Base-by-base conservation (phyloP, 169 alveolate genomes). In the Plasmodium blacklocki region DNA sequence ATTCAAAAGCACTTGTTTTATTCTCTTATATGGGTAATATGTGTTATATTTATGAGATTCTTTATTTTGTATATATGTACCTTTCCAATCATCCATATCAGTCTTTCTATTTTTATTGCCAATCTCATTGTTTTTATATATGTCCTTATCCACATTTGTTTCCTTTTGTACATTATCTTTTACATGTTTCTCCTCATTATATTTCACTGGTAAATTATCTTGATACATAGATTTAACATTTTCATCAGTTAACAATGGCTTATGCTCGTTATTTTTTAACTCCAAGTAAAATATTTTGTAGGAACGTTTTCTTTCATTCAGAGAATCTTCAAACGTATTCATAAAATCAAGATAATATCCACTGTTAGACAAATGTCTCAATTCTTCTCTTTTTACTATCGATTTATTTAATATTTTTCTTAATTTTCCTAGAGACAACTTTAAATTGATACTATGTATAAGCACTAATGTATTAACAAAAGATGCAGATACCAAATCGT, bases 391-490 rank as follows among this genome's bases (percentile, higher is more conserved):
- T 26, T 12, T 2, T 9, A 45, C 32, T n/a, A 62, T 19, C 3
- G 88, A 74, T 11, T 52, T 60, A 12, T 47, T 49, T 66, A 74
- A 74, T 19, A 74, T 74, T 8, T 21, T 45, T 39, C 74, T 43
- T 66, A 74, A 12, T 26, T 39, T 43, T 0, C n/a, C 63, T n/a
- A 74, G 8, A 45, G 88, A 60, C 14, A 74, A 21, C 18, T 62
- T 32, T 1, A 74, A 74, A 50, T 62, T 60, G 14, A 74, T 32
- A 45, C 63, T 74, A 19, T 60, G 54, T 6, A 74, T 62, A 21
- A 43, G 15, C 21, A 63, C 60, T n/a, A 74, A 43, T 18, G 66
- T 43, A 67, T 62, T 74, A 14, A 74, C 63, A 39, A 62, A 74
- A 32, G 54, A 26, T 50, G 88, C 73, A 3, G 88, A 74, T 32